Evolutionary conservation across 768 basidiomycete genomes (phyloP).

Genomic region (Lactarius pseudohatsudake): DNA sequence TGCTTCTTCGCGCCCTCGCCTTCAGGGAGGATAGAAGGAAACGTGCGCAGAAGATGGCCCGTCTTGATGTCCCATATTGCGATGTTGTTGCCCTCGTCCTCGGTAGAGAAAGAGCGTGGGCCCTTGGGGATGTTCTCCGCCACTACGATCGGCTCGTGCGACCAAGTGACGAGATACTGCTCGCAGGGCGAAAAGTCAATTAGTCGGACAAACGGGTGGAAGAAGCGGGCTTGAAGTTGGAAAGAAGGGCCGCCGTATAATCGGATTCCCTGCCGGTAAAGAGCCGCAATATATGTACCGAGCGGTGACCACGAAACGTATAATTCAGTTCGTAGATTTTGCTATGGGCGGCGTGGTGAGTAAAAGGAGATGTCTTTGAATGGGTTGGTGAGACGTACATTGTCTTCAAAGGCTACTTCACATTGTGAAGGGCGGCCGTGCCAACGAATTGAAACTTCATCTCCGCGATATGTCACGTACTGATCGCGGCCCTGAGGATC

Average conservation of each 20-base stretch:
- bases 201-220: conserved; percentile 92
- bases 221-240: conserved; percentile 86
- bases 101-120: conserved; percentile 82
- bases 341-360: conserved; percentile 48
- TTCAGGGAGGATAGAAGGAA: conserved; percentile 63
- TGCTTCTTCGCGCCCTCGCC: conserved; percentile 71
- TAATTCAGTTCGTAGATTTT: conserved; percentile 78
- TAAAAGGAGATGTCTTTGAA: conserved; percentile 20
- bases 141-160: conserved; percentile 87
- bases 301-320: conserved; percentile 97
- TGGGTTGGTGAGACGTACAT: conserved; percentile 46
- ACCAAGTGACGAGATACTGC: conserved; percentile 96
- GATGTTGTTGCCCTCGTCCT: conserved; percentile 95
- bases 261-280: conserved; percentile 93
- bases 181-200: conserved; percentile 98
- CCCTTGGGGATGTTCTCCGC: conserved; percentile 80
- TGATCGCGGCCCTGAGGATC: conserved; percentile 94
- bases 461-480: conserved; percentile 71
- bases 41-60: conserved; percentile 88
- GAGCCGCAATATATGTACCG: conserved; percentile 91
- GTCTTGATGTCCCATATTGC: conserved; percentile 99
- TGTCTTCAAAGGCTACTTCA: conserved; percentile 51
- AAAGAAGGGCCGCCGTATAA: conserved; percentile 94
- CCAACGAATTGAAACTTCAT: conserved; percentile 65
- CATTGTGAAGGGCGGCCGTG: conserved; percentile 87